Evolutionary conservation across 73 alveolate species (phyloP), one percentile per base, ranked within the genome.

Genomic region (Symbiodinium natans): DNA sequence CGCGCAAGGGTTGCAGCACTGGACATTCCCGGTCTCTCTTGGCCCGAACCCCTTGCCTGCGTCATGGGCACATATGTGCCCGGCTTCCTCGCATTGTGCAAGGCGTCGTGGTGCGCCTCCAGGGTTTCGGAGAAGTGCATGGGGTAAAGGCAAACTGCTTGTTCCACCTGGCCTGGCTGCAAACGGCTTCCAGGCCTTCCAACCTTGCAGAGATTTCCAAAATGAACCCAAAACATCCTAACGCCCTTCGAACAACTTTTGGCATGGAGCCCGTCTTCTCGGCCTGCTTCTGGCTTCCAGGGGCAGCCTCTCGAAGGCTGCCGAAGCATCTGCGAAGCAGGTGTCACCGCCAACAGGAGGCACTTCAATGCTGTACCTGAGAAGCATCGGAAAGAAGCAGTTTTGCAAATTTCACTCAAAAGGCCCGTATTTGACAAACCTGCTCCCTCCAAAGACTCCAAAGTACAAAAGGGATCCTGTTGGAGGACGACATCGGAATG

Each of bases 341-440:
- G 98, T 92, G 86, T 73, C 92, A 21, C 98, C 98, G 31, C 98
- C 98, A 13, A 31, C 83, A 8, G 98, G 98, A 23, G 98, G 98
- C 41, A 73, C 97, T 33, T 90, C 86, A n/a, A 87, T 80, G 31
- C 84, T 80, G 42, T 87, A 87, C 94, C 94, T 87, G 3, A n/a
- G 84, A 34, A 31, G 43, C 5, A 7, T 25, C 41, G 15, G 25
- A n/a, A n/a, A 21, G 17, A 29, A 56, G 31, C n/a, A n/a, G n/a
- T n/a, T n/a, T n/a, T n/a, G n/a, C n/a, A n/a, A n/a, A n/a, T n/a
- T n/a, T n/a, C n/a, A n/a, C n/a, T n/a, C n/a, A n/a, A n/a, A n/a
- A n/a, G n/a, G n/a, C n/a, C n/a, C n/a, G n/a, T n/a, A n/a, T n/a
- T n/a, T n/a, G n/a, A n/a, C n/a, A n/a, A n/a, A n/a, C n/a, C n/a